Percentiles rank a stretch among this genome's conserved stretches.
Evolutionary conservation across 176 grass and related monocot species (phyloP).

Genomic region (Hyparrhenia diplandra): DNA sequence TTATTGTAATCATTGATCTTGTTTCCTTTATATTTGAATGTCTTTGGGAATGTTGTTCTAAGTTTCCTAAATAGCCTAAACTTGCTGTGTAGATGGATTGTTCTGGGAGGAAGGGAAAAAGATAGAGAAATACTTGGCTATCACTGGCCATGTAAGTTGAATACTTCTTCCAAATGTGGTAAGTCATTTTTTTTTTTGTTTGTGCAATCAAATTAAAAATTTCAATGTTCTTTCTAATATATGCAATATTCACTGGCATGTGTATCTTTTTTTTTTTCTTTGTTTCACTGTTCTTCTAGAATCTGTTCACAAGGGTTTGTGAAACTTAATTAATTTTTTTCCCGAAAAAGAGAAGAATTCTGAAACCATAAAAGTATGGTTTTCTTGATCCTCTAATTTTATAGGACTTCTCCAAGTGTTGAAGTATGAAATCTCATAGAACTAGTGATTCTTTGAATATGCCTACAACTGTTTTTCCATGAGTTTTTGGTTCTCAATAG

Average conservation of each 20-base stretch:
- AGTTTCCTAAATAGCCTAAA: not conserved
- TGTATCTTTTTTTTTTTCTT: too few species aligned
- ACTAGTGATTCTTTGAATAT: not conserved
- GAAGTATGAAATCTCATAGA: not conserved
- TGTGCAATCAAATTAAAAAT: not conserved
- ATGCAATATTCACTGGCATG: too few species aligned
- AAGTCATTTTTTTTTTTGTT: not conserved
- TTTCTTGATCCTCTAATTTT: conserved; percentile 10
- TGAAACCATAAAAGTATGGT: too few species aligned
- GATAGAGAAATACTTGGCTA: not conserved
- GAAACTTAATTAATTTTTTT: too few species aligned
- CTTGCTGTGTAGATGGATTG: not conserved
- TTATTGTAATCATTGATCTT: not conserved
- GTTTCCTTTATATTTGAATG: not conserved
- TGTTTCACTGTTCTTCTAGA: too few species aligned
- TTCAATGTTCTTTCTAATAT: not conserved
- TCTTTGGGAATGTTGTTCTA: not conserved
- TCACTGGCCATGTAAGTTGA: not conserved
- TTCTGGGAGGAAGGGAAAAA: not conserved
- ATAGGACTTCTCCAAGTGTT: not conserved
- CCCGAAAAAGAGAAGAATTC: not conserved
- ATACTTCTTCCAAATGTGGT: conserved; percentile 24
- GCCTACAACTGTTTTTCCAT: not conserved
- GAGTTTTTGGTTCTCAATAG: not conserved
- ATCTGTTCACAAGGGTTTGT: too few species aligned